Base-by-base conservation (phyloP, 2,329 filamentous ascomycete species). In the Xylaria sp. region DNA sequence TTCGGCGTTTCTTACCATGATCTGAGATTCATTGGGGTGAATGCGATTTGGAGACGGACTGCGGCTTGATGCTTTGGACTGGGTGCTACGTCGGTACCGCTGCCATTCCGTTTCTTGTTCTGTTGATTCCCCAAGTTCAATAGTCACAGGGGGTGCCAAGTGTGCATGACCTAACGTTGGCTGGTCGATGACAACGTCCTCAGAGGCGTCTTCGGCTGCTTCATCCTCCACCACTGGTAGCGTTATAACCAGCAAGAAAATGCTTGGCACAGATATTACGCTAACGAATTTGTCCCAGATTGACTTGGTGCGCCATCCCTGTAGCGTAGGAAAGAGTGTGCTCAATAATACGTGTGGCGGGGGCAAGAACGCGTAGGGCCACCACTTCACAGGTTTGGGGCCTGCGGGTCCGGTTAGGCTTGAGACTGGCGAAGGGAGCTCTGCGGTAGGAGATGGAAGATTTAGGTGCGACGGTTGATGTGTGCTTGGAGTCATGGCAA, bases 231-330 rank as follows among this genome's bases (percentile, higher is more conserved):
- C 91, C 0, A 99, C 93, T 0, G 96, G 95, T 4, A 99, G 77
- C 0, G 95, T 99, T 47, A 95, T 87, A 0, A 94, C 94, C 3
- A 99, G 82, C 2, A 98, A 78, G 64, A 99, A 91, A 37, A 99
- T 92, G 69, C 90, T 96, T 1, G 93, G 91, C n/a, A 92, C 89
- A 7, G 93, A 93, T 37, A 96, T 83, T 10, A 95, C 70, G 41
- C 92, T 94, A 48, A 97, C 79, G 44, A 93, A 78, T 71, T 91
- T 93, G 70, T 94, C 93, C 87, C 89, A 92, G n/a, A 90, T 76
- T n/a, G 81, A 87, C 76, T 97, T 98, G 27, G 90, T 86, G 43
- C 77, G 80, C 92, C 94, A 99, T 25, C 85, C 88, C 66, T 88
- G 89, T 29, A 99, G 77, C 0, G 94, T 97, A 0, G 95, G 95